Conservation (phyloP, 305 asterid genomes). For the Andrographis paniculata region DNA sequence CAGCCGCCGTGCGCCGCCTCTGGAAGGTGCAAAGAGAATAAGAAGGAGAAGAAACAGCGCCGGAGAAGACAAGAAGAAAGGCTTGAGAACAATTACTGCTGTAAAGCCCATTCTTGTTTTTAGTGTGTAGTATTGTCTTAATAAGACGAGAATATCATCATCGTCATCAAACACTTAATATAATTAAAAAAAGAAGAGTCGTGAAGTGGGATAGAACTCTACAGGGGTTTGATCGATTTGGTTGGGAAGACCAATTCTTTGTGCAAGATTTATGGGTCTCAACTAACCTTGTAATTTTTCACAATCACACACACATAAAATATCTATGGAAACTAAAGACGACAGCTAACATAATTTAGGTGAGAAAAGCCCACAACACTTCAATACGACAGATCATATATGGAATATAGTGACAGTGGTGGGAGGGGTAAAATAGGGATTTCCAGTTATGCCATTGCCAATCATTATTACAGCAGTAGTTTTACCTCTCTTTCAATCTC, state of each 20-base stretch:
- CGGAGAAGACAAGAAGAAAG: conserved; percentile 1
- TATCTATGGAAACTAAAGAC: neutral
- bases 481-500: no score
- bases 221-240: conserved; percentile 8
- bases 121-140: neutral
- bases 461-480: no score
- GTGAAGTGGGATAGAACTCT: neutral
- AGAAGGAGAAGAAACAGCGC: conserved; percentile 1
- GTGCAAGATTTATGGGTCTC: conserved; percentile 15
- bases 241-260: conserved; percentile 22
- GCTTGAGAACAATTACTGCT: neutral
- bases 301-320: no score
- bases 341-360: no score
- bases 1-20: neutral
- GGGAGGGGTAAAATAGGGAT: no score
- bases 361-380: no score
- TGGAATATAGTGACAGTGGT: no score
- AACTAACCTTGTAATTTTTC: no score
- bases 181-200: neutral
- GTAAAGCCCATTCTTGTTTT: conserved; percentile 19
- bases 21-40: conserved; percentile 11
- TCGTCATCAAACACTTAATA: no score
- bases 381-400: no score
- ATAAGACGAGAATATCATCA: no score
- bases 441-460: no score